Evolutionary conservation across 108 stramenopile genomes (phyloP).

Genomic region (Thalassiosira profunda): DNA sequence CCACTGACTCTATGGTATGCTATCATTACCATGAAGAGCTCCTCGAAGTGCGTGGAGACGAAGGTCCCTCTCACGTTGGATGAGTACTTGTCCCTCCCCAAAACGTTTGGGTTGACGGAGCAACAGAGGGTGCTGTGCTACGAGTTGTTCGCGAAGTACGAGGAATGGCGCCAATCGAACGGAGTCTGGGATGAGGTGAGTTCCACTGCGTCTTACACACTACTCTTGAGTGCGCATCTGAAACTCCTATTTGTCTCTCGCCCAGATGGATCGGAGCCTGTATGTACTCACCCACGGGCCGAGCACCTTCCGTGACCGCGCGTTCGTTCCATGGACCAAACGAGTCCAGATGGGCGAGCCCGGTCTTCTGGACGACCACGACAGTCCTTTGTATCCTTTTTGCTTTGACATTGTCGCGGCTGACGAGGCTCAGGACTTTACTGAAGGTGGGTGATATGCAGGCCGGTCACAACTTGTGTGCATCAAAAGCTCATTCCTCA

Average conservation of each 20-base stretch:
- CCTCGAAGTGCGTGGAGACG: constrained; percentile 1
- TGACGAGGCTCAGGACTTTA: constrained; percentile 18
- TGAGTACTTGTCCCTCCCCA: neutral
- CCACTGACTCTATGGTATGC: constrained; percentile 14
- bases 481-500: no score
- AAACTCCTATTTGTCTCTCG: no score
- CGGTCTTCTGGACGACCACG: constrained; percentile 10
- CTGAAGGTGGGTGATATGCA: no score
- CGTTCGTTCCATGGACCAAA: constrained; percentile 5
- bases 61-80: constrained; percentile 10
- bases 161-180: neutral
- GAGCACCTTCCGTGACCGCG: neutral
- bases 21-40: constrained; percentile 13
- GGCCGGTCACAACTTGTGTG: no score
- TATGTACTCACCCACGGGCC: constrained; percentile 8
- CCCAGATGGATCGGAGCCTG: constrained; percentile 8
- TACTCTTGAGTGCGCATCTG: no score
- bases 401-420: constrained; percentile 7
- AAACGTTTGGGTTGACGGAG: neutral
- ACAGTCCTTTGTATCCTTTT: constrained; percentile 3
- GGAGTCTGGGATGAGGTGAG: constrained; percentile 11
- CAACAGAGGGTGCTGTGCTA: neutral
- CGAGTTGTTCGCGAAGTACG: constrained; percentile 1
- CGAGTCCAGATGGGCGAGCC: constrained; percentile 7
- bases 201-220: no score